Evolutionary conservation across 371 early-diverging fungal species (phyloP).

Genomic region (Mortierella polycephala): DNA sequence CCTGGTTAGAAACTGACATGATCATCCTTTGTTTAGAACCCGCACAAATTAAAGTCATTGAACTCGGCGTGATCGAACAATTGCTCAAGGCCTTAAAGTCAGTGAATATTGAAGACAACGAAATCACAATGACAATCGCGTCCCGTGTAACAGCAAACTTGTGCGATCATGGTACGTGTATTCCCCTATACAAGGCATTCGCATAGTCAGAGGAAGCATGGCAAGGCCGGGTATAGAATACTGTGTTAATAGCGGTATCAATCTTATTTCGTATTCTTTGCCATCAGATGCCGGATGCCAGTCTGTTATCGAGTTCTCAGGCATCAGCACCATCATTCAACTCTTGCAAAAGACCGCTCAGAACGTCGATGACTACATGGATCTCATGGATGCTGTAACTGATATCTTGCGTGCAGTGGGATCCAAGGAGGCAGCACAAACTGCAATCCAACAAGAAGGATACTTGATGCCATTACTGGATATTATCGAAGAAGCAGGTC

Average conservation of each 20-base stretch:
- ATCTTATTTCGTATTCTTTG: not conserved
- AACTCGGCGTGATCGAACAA: constrained; percentile 54
- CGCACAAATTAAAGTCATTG: constrained; percentile 57
- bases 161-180: constrained; percentile 36
- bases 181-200: not conserved
- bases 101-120: constrained; percentile 53
- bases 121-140: constrained; percentile 48
- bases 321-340: constrained; percentile 25
- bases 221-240: too few species aligned
- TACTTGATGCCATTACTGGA: constrained; percentile 56
- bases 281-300: constrained; percentile 26
- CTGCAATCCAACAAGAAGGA: constrained; percentile 55
- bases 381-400: constrained; percentile 29
- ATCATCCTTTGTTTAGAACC: constrained; percentile 48
- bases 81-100: constrained; percentile 56
- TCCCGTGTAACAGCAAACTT: constrained; percentile 33
- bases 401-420: constrained; percentile 36
- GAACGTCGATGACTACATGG: constrained; percentile 31
- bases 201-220: not conserved
- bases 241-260: not conserved
- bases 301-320: constrained; percentile 23
- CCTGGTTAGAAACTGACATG: too few species aligned
- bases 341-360: constrained; percentile 15
- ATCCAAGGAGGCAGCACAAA: constrained; percentile 58
- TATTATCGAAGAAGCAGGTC: constrained; percentile 57